A percentile compares a stretch with the other conserved stretches of the same genome.
phyloP scores from a whole-genome alignment of 306 rosid species.

The Rosa chinensis region DNA sequence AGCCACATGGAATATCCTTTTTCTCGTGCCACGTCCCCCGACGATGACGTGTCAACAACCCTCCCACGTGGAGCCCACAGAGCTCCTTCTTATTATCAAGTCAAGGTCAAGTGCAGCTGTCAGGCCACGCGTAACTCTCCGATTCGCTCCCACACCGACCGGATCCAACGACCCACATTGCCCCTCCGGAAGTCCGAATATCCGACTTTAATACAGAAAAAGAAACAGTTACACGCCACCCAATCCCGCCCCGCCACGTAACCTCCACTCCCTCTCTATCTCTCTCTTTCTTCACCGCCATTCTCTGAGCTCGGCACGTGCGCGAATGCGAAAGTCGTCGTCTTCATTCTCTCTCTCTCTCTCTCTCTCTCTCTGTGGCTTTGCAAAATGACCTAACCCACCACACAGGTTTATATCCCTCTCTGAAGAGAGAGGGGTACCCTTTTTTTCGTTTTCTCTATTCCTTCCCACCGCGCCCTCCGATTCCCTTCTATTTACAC shows the following conservation, averaged over 20 bases:
- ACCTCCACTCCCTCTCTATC: background rate
- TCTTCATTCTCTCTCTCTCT: background rate
- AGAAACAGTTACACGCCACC: background rate
- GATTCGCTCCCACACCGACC: background rate
- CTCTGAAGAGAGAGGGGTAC: background rate
- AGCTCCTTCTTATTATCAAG: background rate
- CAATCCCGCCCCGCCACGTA: constrained; percentile 5
- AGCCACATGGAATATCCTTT: constrained; percentile 1
- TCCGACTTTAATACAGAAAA: background rate
- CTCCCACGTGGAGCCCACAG: background rate
- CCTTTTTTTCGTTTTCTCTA: background rate
- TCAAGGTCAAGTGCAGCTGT: background rate
- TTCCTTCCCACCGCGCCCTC: background rate
- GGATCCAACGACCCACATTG: background rate
- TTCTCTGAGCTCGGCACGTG: constrained; percentile 7
- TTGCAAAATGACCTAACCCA: constrained; percentile 18
- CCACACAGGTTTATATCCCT: constrained; percentile 10
- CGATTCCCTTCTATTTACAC: background rate
- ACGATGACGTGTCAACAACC: constrained; percentile 5
- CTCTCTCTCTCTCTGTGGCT: background rate
- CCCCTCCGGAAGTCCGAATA: background rate
- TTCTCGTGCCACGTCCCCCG: too few relatives aligned
- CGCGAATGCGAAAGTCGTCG: constrained; percentile 16
- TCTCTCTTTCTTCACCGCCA: background rate
- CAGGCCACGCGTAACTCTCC: background rate